phyloP scores from a whole-genome alignment of 2,329 filamentous ascomycete species.

The Clonostachys byssicola region DNA sequence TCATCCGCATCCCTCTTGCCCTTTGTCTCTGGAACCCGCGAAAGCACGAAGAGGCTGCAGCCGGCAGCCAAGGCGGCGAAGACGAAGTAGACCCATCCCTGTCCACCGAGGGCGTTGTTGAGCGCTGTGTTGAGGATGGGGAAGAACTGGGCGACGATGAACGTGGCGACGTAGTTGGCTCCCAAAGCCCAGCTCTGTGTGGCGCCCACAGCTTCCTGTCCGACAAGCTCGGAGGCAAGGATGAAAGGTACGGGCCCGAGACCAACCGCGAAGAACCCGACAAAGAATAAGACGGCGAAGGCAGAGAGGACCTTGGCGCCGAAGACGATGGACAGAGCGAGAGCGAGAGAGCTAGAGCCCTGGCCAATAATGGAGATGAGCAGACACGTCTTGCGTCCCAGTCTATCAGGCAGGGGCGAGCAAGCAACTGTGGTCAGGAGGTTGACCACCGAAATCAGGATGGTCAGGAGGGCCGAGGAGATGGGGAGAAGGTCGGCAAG shows the following conservation, averaged over 20 bases:
- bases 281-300: conserved; percentile 77
- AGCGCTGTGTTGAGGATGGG: conserved; percentile 76
- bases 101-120: conserved; percentile 57
- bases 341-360: conserved; percentile 69
- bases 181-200: conserved; percentile 85
- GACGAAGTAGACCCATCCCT: conserved; percentile 87
- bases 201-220: conserved; percentile 84
- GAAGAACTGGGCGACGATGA: conserved; percentile 92
- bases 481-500: conserved; percentile 76
- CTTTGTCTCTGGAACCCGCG: conserved; percentile 80
- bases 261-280: conserved; percentile 84
- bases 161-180: conserved; percentile 87
- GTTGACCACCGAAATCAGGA: conserved; percentile 83
- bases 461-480: conserved; percentile 79
- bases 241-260: conserved; percentile 95
- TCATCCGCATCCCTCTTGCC: conserved; percentile 81
- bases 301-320: conserved; percentile 73
- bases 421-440: conserved; percentile 77
- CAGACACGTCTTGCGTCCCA: conserved; percentile 84
- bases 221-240: conserved; percentile 85
- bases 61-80: conserved; percentile 72
- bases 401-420: conserved; percentile 79
- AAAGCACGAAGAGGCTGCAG: conserved; percentile 68
- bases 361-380: conserved; percentile 81
- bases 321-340: conserved; percentile 77